Evolutionary conservation across 208 protist species (phyloP).

Genomic region (Trypanosoma mega): DNA sequence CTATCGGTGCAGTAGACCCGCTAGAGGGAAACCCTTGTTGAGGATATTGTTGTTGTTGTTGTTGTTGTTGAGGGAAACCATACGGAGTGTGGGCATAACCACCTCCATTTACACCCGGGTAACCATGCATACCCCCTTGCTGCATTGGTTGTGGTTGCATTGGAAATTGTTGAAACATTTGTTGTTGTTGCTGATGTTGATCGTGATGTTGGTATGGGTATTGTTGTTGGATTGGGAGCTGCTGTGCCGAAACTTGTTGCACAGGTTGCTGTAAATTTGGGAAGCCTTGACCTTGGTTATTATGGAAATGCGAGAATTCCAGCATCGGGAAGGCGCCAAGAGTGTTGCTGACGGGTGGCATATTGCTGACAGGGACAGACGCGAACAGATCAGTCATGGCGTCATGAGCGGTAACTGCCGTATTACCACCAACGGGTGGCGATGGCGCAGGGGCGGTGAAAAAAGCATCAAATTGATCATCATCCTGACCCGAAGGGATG

Average conservation of each 20-base stretch:
- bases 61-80: neutral
- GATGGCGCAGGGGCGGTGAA: slow-evolving; percentile 35
- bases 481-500: slow-evolving; percentile 1
- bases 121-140: neutral
- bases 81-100: neutral
- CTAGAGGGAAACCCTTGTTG: slow-evolving; percentile 1
- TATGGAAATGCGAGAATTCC: neutral
- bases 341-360: neutral
- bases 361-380: no score
- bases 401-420: slow-evolving; percentile 1
- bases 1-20: slow-evolving; percentile 6
- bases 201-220: slow-evolving; percentile 10
- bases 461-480: slow-evolving; percentile 50
- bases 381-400: slow-evolving; percentile 7
- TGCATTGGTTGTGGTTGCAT: neutral
- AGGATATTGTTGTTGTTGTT: no score
- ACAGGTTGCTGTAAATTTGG: neutral
- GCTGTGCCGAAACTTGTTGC: slow-evolving; percentile 4
- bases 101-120: no score
- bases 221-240: slow-evolving; percentile 6
- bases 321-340: neutral
- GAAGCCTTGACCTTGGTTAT: neutral
- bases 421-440: neutral
- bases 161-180: neutral
- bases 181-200: slow-evolving; percentile 17